Base-by-base conservation (phyloP, 2,329 filamentous ascomycete genomes). In the Phoma sp. region DNA sequence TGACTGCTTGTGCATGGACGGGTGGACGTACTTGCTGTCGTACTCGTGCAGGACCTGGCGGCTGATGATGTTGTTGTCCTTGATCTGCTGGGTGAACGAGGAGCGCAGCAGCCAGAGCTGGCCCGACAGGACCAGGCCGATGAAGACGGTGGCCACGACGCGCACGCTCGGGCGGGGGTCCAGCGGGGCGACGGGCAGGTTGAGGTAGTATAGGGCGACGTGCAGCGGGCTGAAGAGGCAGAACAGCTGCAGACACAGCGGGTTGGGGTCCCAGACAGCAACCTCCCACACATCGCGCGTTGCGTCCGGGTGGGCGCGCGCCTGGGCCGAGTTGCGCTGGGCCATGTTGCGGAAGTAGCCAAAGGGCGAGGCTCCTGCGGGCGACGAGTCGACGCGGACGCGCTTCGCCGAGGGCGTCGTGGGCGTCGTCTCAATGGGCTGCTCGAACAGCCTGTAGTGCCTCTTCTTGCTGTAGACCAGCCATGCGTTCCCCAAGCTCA, bases 21-120 rank as follows among this genome's bases (percentile, higher is more conserved):
- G 95, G 68, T 96, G 91, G 1, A 99, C 95, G 69, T 89, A 97
- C 78, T 99, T 99, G 64, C 86, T 90, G 71, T 98, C 91, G 71
- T 99, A 99, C 76, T 99, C 95, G 71, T 92, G 88, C 76, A 98
- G 82, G 4, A 98, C 93, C 75, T 98, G 90, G 65, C 89, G 91
- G 64, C 96, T 91, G 54, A 99, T 89, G 41, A 97, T 83, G 2
- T 87, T 82, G 2, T 85, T 86, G 73, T 99, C 95, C 71, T 92
- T 96, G 57, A 85, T 86, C 72, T 98, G 93, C 71, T 93, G 93
- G 3, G 85, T 82, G 75, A 93, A 98, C 30, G 82, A 86, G 2
- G 82, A 83, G 56, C 89, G 87, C 44, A 98, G 79, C 27, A 91
- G 79, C 47, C 86, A 82, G 60, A 98, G 83, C 73, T 97, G 91